Conservation (phyloP, 2,329 filamentous ascomycete species). For the Xylariaceae sp. region DNA sequence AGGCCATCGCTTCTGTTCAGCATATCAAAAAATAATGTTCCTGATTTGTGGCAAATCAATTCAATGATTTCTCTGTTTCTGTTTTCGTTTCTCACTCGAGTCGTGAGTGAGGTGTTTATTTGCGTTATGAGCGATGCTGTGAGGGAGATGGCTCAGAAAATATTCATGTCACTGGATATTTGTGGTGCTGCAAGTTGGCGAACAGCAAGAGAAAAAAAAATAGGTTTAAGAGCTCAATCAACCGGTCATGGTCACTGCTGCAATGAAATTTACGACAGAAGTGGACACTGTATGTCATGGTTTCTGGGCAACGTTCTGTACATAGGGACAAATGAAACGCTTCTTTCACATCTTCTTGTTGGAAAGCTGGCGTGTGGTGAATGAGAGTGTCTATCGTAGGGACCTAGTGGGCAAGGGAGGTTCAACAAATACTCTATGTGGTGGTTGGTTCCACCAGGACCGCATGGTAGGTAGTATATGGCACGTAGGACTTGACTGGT, state of each 20-base stretch:
- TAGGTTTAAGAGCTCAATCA: background rate
- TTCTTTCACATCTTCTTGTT: background rate
- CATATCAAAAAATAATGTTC: background rate
- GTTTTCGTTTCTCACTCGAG: conserved; percentile 1
- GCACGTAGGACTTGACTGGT: too few species aligned
- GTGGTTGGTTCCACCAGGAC: too few species aligned
- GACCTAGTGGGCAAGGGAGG: too few species aligned
- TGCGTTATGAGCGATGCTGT: background rate
- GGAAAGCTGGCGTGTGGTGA: background rate
- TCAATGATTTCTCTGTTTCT: conserved; percentile 1
- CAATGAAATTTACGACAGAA: background rate
- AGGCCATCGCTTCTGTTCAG: background rate
- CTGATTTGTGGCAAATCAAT: conserved; percentile 1
- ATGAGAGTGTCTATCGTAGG: background rate
- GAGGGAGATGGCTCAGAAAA: background rate
- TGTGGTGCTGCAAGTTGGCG: background rate
- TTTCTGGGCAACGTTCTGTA: background rate
- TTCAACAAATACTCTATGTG: background rate
- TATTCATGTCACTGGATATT: background rate
- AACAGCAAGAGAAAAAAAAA: background rate
- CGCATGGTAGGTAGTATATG: too few species aligned
- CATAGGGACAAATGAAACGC: background rate
- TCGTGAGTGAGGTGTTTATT: background rate
- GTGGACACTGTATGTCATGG: background rate
- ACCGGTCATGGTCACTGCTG: background rate